Conservation (phyloP, 164 flowering plant species). For the Paratinospora sagittata region DNA sequence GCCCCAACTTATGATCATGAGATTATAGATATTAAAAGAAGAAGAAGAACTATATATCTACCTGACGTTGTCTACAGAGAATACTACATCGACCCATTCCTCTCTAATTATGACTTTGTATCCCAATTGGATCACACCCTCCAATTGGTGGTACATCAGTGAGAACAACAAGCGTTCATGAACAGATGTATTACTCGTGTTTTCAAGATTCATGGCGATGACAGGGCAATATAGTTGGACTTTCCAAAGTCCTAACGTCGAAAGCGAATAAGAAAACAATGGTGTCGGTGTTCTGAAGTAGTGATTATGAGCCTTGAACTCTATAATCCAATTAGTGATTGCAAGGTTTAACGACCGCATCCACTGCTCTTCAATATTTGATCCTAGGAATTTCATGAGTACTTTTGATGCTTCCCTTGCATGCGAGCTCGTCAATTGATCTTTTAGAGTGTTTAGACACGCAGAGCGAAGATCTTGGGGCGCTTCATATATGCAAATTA, state of each 20-base stretch:
- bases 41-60: constrained; percentile 8
- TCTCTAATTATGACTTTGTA: constrained; percentile 40
- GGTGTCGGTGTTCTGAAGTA: constrained; percentile 45
- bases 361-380: constrained; percentile 81
- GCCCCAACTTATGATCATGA: too few species aligned
- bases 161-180: constrained; percentile 63
- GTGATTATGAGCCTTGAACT: constrained; percentile 27
- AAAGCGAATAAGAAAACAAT: constrained; percentile 58
- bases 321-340: constrained; percentile 67
- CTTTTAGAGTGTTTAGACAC: constrained; percentile 41
- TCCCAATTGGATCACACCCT: constrained; percentile 77
- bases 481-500: constrained; percentile 78
- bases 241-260: constrained; percentile 73
- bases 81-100: constrained; percentile 56
- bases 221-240: constrained; percentile 82
- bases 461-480: constrained; percentile 51
- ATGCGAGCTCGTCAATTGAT: constrained; percentile 32
- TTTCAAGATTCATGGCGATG: constrained; percentile 64
- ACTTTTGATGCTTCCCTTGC: constrained; percentile 46
- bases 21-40: too few species aligned
- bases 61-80: constrained; percentile 79
- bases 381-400: constrained; percentile 67
- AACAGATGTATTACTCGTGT: constrained; percentile 27
- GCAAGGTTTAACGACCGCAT: constrained; percentile 81
- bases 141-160: constrained; percentile 68